Conservation (phyloP, 1,139 yeast species). For the Magnusiomyces suaveolens region DNA sequence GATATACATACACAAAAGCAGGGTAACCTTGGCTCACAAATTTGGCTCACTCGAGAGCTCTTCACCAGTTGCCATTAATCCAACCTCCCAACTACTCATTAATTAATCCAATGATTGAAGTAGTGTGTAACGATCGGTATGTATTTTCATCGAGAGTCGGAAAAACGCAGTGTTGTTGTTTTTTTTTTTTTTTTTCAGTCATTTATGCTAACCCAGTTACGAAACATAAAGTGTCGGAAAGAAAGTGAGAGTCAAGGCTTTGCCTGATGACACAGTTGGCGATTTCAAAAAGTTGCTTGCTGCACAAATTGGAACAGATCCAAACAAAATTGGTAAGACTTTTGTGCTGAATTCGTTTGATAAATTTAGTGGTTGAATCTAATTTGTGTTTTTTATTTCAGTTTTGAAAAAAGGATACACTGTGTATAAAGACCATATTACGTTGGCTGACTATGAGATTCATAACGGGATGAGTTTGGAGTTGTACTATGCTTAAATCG, state of each 20-base stretch:
- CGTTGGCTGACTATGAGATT: slow-evolving; percentile 85
- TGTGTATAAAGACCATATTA: slow-evolving; percentile 77
- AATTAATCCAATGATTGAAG: neutral
- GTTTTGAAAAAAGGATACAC: slow-evolving; percentile 43
- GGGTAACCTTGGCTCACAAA: no score
- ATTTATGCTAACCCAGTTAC: no score
- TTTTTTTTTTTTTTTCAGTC: neutral
- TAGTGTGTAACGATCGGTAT: neutral
- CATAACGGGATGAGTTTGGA: slow-evolving; percentile 86
- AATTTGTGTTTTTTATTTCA: slow-evolving; percentile 7
- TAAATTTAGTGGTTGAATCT: neutral
- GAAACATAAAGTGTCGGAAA: slow-evolving; percentile 62
- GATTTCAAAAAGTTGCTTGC: slow-evolving; percentile 82
- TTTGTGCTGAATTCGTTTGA: slow-evolving; percentile 14
- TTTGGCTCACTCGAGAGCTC: no score
- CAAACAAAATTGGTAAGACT: slow-evolving; percentile 44
- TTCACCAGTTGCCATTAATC: no score
- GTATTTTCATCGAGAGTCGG: neutral
- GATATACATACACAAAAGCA: no score
- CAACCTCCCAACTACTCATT: no score
- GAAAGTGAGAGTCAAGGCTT: slow-evolving; percentile 67
- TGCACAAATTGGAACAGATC: slow-evolving; percentile 68
- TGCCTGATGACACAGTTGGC: slow-evolving; percentile 79
- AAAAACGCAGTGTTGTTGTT: neutral
- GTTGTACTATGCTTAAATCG: slow-evolving; percentile 38